These are phyloP conservation scores for Sistotremastrum suecicum DNA, from an alignment of 768 basidiomycete genomes.

Conservation along the genomic window DNA sequence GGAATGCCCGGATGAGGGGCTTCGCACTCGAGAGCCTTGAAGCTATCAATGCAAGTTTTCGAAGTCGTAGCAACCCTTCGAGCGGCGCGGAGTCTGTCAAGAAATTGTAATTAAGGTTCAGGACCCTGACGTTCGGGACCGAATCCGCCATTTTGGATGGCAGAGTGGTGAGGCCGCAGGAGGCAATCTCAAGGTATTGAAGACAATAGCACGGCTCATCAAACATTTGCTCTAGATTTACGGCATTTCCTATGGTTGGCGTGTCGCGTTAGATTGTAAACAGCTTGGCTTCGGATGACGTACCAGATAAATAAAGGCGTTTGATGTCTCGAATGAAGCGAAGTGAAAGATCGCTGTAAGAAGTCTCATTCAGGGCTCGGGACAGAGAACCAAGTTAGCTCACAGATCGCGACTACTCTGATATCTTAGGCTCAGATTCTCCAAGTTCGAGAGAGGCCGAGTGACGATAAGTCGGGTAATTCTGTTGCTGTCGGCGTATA, in stretches of 20 bases:
- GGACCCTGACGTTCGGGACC: conserved; percentile 73
- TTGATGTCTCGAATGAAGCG: conserved; percentile 84
- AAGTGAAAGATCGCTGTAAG: conserved; percentile 26
- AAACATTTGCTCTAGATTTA: conserved; percentile 3
- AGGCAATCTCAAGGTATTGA: conserved; percentile 84
- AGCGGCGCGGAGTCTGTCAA: conserved; percentile 58
- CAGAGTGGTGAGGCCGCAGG: conserved; percentile 62
- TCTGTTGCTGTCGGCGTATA: conserved; percentile 83
- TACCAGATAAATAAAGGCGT: conserved; percentile 88
- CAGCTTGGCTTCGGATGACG: conserved; percentile 16
- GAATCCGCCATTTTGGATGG: conserved; percentile 52
- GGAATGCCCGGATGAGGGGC: conserved; percentile 55
- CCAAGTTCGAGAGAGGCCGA: conserved; percentile 53
- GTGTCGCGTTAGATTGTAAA: too few species aligned
- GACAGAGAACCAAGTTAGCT: conserved; percentile 22
- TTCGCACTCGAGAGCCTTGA: conserved; percentile 59
- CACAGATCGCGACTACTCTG: conserved; percentile 67
- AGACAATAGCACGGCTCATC: conserved; percentile 76
- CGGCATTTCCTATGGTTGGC: too few species aligned
- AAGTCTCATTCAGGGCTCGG: conserved; percentile 13
- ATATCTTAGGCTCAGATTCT: conserved; percentile 85
- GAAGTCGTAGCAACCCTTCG: conserved; percentile 57
- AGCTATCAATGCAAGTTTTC: conserved; percentile 80
- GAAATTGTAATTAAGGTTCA: conserved; percentile 98
- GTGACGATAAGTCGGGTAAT: conserved; percentile 28